These are phyloP conservation scores for Herpomyces periplanetae DNA, from an alignment of 2,329 filamentous ascomycete genomes.

Conservation along the genomic window DNA sequence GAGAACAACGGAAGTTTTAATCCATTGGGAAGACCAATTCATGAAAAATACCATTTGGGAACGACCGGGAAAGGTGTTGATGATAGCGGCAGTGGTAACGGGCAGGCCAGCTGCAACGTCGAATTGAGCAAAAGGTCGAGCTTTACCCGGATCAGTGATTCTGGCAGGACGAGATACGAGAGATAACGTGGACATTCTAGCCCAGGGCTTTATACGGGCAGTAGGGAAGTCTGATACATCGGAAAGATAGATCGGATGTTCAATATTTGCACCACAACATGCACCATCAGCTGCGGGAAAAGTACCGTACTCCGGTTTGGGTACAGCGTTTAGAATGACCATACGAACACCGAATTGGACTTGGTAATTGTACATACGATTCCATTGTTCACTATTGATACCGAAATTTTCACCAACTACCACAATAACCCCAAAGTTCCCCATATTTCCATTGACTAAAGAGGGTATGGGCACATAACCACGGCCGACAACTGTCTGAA, in stretches of 20 bases:
- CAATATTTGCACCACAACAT: too few relatives aligned
- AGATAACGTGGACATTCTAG: too few relatives aligned
- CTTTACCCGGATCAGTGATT: slow-evolving; percentile 14
- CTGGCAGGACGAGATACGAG: too few relatives aligned
- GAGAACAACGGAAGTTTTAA: too few relatives aligned
- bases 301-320: too few relatives aligned
- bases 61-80: slow-evolving; percentile 16
- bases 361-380: slow-evolving; percentile 1
- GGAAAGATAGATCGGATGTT: too few relatives aligned
- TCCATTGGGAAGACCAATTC: slow-evolving; percentile 13
- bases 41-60: slow-evolving; percentile 22
- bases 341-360: slow-evolving; percentile 1
- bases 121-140: slow-evolving; percentile 16
- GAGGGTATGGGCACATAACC: slow-evolving; percentile 1
- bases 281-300: too few relatives aligned
- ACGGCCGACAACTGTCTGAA: slow-evolving; percentile 1
- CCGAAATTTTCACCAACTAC: slow-evolving; percentile 1
- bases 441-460: slow-evolving; percentile 1
- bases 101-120: slow-evolving; percentile 9
- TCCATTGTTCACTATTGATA: background rate
- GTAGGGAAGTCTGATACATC: too few relatives aligned
- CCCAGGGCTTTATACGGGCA: too few relatives aligned
- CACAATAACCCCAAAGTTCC: slow-evolving; percentile 2
- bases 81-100: slow-evolving; percentile 14
- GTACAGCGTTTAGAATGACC: too few relatives aligned